Evolutionary conservation across 179 eudicot species (phyloP), one percentile per base, ranked within the genome.

Genomic region (Spergularia azorica): DNA sequence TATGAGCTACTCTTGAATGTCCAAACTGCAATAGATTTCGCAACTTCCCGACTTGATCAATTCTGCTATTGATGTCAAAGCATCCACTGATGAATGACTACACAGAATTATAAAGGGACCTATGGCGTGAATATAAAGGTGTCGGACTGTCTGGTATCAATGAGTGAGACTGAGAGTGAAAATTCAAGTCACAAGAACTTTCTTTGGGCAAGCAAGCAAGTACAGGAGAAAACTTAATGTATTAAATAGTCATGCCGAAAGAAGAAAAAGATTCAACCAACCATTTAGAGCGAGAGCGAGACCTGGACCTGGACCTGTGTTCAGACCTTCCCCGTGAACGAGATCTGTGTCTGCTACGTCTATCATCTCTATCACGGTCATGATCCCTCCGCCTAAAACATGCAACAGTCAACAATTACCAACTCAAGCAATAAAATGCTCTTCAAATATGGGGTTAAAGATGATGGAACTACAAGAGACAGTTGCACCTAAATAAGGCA

Each of bases 251-350:
- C 20, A 51, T 51, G 32, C n/a, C 14, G 12, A 39, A 20, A 32
- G 41, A 3, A 8, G 12, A 20, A 46, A 58, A 3, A 11, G 51
- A 63, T 65, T 46, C 21, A 56, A 79, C 85, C 21, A 71, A 86
- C 89, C 87, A 84, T 79, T 87, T 84, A 2, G 89, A 87, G 70
- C 83, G 88, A 78, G 89, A 95, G 52, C 90, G 97, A 69, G 97
- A 92, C 62, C 92, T 92, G 16, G 97, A 93, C 66, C 97, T 87
- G 8, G 99, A 92, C 84, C 90, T 84, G 67, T 79, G 95, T 70
- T 90, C 97, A 43, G 98, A 89, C 87, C 84, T 90, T 72, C 86
- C 89, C 70, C 86, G 87, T 16, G 98, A 88, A 70, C 78, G 87
- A 54, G 98, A 93, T 75, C 87, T 83, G 68, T 78, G 94, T 63